Percentiles rank a stretch among this genome's conserved stretches.
Evolutionary conservation across 371 early-diverging fungal species (phyloP).

Genomic region (Apophysomyces trapeziformis): DNA sequence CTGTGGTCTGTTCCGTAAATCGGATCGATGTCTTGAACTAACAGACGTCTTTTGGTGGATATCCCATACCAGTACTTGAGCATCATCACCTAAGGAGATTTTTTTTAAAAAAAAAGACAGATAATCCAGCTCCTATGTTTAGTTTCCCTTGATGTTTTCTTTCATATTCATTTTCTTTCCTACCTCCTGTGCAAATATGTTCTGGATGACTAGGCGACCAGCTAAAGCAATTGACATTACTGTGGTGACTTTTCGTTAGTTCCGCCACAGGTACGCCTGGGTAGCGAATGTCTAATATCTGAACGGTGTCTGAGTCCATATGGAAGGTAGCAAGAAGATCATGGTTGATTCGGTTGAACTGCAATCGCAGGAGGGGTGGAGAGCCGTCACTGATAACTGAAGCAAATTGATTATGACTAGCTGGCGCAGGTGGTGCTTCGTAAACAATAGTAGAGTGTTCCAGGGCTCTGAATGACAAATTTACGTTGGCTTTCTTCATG

Average conservation of each 20-base stretch:
- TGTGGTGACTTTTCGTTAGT: slow-evolving; percentile 71
- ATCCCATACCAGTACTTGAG: slow-evolving; percentile 79
- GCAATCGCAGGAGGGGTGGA: slow-evolving; percentile 79
- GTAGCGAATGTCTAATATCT: slow-evolving; percentile 84
- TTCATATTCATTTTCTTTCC: slow-evolving; percentile 14
- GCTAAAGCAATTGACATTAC: slow-evolving; percentile 65
- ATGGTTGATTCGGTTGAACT: slow-evolving; percentile 84
- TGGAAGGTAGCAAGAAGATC: slow-evolving; percentile 89
- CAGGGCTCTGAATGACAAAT: slow-evolving; percentile 52
- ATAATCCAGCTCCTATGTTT: background rate
- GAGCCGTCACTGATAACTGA: slow-evolving; percentile 33
- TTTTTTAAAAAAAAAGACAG: background rate
- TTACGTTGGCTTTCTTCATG: background rate
- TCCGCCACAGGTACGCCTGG: slow-evolving; percentile 84
- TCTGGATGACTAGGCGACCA: slow-evolving; percentile 77
- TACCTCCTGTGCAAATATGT: slow-evolving; percentile 75
- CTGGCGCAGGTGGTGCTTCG: slow-evolving; percentile 74
- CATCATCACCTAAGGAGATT: slow-evolving; percentile 66
- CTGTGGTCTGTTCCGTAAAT: slow-evolving; percentile 1
- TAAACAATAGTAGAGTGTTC: slow-evolving; percentile 97
- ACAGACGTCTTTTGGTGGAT: slow-evolving; percentile 12
- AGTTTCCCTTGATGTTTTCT: background rate
- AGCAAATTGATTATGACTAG: slow-evolving; percentile 33
- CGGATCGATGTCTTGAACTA: slow-evolving; percentile 32
- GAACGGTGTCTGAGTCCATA: slow-evolving; percentile 72